Evolutionary conservation across 164 flowering plant genomes (phyloP).

Genomic region (Vitis rupestris): DNA sequence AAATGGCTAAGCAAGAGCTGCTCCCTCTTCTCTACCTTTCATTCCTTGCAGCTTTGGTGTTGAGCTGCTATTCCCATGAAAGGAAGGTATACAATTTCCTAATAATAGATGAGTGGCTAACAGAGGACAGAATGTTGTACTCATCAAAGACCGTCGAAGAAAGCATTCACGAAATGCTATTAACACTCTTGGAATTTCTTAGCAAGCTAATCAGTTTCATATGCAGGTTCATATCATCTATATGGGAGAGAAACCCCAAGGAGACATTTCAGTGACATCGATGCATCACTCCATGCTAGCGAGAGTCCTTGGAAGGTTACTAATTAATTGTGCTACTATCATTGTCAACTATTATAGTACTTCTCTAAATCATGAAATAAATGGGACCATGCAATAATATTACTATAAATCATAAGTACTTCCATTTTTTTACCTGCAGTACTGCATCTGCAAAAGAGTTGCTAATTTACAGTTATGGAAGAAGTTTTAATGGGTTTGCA

Average conservation of each 20-base stretch:
- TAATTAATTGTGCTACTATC: too few species aligned
- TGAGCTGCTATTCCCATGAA: conserved; percentile 12
- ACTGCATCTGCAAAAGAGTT: conserved; percentile 23
- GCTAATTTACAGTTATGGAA: conserved; percentile 37
- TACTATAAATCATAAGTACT: too few species aligned
- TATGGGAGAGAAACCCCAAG: conserved; percentile 40
- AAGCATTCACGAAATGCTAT: too few species aligned
- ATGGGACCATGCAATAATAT: too few species aligned
- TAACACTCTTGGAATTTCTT: too few species aligned
- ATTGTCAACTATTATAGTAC: background rate
- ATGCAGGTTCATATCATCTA: conserved; percentile 38
- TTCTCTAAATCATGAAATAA: too few species aligned
- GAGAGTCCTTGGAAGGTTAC: conserved; percentile 35
- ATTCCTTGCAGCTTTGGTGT: conserved; percentile 16
- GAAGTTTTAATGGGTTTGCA: conserved; percentile 51
- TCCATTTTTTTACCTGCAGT: conserved; percentile 14
- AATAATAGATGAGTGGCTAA: too few species aligned
- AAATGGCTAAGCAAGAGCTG: conserved; percentile 13
- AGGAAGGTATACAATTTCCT: conserved; percentile 16
- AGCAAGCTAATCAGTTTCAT: too few species aligned
- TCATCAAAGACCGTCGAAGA: too few species aligned
- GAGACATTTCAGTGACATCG: conserved; percentile 14
- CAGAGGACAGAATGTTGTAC: too few species aligned
- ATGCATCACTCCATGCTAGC: conserved; percentile 36
- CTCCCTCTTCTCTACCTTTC: conserved; percentile 3